phyloP scores from a whole-genome alignment of 2,329 filamentous ascomycete species.

The Claviceps purpurea region DNA sequence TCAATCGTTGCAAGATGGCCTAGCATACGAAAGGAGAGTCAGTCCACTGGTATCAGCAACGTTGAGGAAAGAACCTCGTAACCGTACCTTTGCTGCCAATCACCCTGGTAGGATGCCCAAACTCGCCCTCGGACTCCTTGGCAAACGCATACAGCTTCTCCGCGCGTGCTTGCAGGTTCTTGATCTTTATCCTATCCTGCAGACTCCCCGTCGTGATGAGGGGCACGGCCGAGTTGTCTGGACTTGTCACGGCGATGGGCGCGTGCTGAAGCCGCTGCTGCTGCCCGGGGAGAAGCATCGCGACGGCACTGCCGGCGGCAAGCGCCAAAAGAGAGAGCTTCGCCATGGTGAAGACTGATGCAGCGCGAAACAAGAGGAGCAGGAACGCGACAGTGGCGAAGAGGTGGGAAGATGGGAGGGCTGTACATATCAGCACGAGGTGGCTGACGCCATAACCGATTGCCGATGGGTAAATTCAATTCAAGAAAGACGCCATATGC shows the following conservation, averaged over 20 bases:
- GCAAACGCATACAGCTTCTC: constrained; percentile 50
- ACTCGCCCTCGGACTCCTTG: constrained; percentile 43
- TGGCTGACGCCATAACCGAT: no score
- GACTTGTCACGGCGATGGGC: not conserved
- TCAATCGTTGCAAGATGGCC: constrained; percentile 52
- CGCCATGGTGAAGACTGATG: not conserved
- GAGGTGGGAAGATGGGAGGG: not conserved
- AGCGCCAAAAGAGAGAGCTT: not conserved
- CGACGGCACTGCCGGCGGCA: not conserved
- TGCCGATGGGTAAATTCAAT: no score
- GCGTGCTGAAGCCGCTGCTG: not conserved
- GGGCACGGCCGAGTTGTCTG: constrained; percentile 15
- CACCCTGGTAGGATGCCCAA: constrained; percentile 55
- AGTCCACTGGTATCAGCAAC: no score
- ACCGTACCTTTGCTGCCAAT: constrained; percentile 49
- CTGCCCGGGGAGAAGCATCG: not conserved
- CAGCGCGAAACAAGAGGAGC: not conserved
- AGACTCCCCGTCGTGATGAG: constrained; percentile 41
- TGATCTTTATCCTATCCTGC: constrained; percentile 40
- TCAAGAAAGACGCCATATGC: no score
- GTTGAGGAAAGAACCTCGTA: no score
- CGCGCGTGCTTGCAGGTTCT: constrained; percentile 45
- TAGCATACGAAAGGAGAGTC: constrained; percentile 9
- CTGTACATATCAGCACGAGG: no score
- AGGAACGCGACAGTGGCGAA: not conserved